Conservation (phyloP, 2,329 filamentous ascomycete species). For the Neonectria hederae region DNA sequence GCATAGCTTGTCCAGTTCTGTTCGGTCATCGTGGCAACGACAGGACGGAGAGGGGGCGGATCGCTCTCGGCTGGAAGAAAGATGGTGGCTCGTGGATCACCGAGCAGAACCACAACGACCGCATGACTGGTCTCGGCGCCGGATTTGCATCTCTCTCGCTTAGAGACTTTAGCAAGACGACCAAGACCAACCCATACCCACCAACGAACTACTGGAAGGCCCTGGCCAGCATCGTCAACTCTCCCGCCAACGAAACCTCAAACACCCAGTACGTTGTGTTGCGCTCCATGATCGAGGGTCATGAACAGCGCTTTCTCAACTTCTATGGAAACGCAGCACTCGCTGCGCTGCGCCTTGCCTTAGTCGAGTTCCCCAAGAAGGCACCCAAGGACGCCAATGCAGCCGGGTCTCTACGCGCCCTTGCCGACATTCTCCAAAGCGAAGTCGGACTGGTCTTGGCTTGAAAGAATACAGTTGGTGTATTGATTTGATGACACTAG, state of each 20-base stretch:
- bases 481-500: conserved; percentile 4
- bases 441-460: conserved; percentile 60
- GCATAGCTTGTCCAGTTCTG: conserved; percentile 81
- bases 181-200: conserved; percentile 77
- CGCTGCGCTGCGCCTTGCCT: conserved; percentile 74
- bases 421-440: conserved; percentile 62
- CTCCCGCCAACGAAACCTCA: conserved; percentile 72
- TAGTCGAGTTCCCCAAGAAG: conserved; percentile 76
- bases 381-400: conserved; percentile 59
- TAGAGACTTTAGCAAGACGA: conserved; percentile 79
- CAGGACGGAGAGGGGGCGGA: conserved; percentile 72
- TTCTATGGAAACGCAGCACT: conserved; percentile 83
- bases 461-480: conserved; percentile 34
- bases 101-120: conserved; percentile 79
- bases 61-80: conserved; percentile 78
- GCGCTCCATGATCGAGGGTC: conserved; percentile 75
- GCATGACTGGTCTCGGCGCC: conserved; percentile 84
- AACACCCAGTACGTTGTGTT: conserved; percentile 78
- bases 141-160: conserved; percentile 86
- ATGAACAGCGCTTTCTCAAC: conserved; percentile 77
- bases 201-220: conserved; percentile 85
- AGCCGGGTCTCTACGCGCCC: conserved; percentile 61
- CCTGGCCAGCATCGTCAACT: conserved; percentile 80
- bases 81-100: conserved; percentile 68
- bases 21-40: conserved; percentile 85